Conservation (phyloP, 75 land plant species). For the Azolla pinnata region DNA sequence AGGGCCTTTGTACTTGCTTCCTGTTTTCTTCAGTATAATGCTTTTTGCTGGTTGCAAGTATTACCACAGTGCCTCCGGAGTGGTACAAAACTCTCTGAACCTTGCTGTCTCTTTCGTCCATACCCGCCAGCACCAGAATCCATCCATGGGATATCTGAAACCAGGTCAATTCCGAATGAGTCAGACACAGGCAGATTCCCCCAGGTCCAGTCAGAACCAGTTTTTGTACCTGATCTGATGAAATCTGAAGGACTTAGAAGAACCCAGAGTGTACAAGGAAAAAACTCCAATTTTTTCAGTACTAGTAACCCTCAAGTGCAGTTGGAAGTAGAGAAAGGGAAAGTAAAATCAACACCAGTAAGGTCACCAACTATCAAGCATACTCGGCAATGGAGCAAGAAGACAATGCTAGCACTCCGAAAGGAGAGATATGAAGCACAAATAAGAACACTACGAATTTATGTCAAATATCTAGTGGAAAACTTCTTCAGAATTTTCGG, state of each 20-base stretch:
- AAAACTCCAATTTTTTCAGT: background rate
- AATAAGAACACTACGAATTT: conserved; percentile 48
- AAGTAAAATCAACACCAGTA: conserved; percentile 1
- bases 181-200: background rate
- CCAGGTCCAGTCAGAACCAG: background rate
- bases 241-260: conserved; percentile 2
- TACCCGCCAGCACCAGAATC: no score
- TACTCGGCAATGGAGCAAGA: conserved; percentile 66
- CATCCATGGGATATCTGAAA: no score
- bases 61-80: conserved; percentile 41
- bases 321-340: background rate
- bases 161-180: no score
- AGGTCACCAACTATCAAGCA: conserved; percentile 35
- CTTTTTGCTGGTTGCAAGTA: conserved; percentile 69
- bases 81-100: conserved; percentile 61
- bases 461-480: conserved; percentile 60
- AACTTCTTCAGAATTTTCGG: conserved; percentile 75
- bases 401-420: conserved; percentile 42
- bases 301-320: background rate
- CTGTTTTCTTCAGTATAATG: conserved; percentile 83
- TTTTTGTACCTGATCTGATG: background rate
- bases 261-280: background rate
- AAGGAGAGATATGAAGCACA: conserved; percentile 85
- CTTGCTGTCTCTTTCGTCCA: conserved; percentile 72
- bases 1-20: conserved; percentile 66